Evolutionary conservation across 2,329 filamentous ascomycete species (phyloP).

Genomic region (Microdochium bolleyi): DNA sequence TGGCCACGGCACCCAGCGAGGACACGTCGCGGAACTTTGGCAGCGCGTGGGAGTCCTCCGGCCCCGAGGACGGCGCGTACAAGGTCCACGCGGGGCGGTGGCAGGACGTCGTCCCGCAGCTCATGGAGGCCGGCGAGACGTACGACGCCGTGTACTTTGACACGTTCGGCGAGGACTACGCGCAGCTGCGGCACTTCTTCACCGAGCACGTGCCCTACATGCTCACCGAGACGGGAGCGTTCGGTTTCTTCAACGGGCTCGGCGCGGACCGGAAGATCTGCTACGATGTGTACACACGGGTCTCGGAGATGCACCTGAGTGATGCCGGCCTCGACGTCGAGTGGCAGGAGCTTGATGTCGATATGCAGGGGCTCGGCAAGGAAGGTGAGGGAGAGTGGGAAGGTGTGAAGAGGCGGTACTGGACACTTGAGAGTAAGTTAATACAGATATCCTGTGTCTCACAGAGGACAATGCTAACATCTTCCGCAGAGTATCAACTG

Average conservation of each 20-base stretch:
- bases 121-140: conserved; percentile 59
- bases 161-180: conserved; percentile 93
- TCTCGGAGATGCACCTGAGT: conserved; percentile 82
- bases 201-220: conserved; percentile 77
- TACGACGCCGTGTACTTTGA: conserved; percentile 96
- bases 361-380: conserved; percentile 55
- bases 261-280: conserved; percentile 88
- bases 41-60: conserved; percentile 42
- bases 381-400: conserved; percentile 74
- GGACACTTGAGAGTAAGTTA: conserved; percentile 66
- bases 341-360: conserved; percentile 72
- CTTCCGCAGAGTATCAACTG: conserved; percentile 53
- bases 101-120: conserved; percentile 68
- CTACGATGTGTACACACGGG: conserved; percentile 92
- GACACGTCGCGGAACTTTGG: conserved; percentile 35
- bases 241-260: conserved; percentile 85
- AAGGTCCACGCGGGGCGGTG: conserved; percentile 68
- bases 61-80: conserved; percentile 57
- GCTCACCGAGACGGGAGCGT: conserved; percentile 63
- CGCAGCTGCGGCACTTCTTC: conserved; percentile 79
- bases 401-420: conserved; percentile 81
- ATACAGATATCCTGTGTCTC: background rate
- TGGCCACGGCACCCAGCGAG: conserved; percentile 8
- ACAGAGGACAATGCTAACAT: background rate
- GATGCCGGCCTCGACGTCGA: conserved; percentile 87